phyloP scores from a whole-genome alignment of 371 early-diverging fungal genomes.

The Rhizomucor pusillus region DNA sequence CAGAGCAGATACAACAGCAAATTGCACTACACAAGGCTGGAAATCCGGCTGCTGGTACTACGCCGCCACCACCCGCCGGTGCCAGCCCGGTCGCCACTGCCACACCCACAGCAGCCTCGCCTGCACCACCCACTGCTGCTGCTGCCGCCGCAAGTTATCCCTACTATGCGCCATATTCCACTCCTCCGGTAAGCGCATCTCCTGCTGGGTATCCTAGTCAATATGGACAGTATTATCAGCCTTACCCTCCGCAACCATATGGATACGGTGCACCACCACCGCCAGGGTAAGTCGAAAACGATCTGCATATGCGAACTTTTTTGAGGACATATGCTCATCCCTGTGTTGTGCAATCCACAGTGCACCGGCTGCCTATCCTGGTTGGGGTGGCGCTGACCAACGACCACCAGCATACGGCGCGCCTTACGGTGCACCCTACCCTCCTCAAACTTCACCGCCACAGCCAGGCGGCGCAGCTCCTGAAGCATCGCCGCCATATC shows the following conservation, averaged over 20 bases:
- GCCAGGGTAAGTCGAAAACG: conserved; percentile 10
- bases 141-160: conserved; percentile 10
- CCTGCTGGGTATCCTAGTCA: conserved; percentile 18
- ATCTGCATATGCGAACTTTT: neutral
- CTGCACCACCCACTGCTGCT: conserved; percentile 8
- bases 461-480: conserved; percentile 2
- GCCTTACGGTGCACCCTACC: conserved; percentile 4
- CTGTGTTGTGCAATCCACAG: neutral
- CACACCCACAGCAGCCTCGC: conserved; percentile 5
- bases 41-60: conserved; percentile 8
- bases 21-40: conserved; percentile 40
- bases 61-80: conserved; percentile 12
- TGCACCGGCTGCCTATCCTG: conserved; percentile 11
- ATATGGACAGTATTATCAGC: conserved; percentile 28
- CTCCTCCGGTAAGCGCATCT: conserved; percentile 5
- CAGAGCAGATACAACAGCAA: conserved; percentile 42
- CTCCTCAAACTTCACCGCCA: conserved; percentile 5
- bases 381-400: conserved; percentile 2
- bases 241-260: conserved; percentile 16
- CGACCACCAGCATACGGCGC: conserved; percentile 7
- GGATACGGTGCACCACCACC: conserved; percentile 16
- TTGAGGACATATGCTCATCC: neutral
- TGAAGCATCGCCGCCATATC: neutral
- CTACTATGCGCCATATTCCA: conserved; percentile 10
- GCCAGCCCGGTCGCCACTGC: conserved; percentile 14